Evolutionary conservation across 2,329 filamentous ascomycete species (phyloP), one percentile per base, ranked within the genome.

Genomic region (Fusarium sp.): DNA sequence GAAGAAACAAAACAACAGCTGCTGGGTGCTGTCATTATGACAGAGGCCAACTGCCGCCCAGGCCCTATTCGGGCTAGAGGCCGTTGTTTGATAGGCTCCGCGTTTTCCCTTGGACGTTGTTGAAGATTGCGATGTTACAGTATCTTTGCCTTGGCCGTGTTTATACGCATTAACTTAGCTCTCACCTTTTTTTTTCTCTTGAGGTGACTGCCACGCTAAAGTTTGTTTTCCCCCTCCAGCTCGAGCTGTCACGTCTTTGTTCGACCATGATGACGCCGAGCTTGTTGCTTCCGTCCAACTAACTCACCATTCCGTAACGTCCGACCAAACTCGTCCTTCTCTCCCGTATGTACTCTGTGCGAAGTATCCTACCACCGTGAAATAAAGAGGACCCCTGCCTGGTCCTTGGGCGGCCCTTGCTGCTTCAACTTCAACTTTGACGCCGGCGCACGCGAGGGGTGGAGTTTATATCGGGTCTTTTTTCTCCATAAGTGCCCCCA

Each of bases 391-490:
- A 56, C 39, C 70, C 70, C 45, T 49, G 27, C 25, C 56, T 41
- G 27, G 27, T 59, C 56, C 57, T 58, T 52, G 53, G 27, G 27
- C 59, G 27, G 27, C 59, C 56, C 56, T 58, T 56, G 40, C 48
- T 47, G 25, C 30, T 58, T 54, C 57, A 58, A 66, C 35, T 27
- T 27, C 25, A 23, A 25, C 25, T 25, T 25, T 39, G 37, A 37
- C 45, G 22, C 64, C 54, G 67, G 61, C 55, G 65, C 71, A 73
- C 71, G 67, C 71, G 67, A 72, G 39, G 54, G 52, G 71, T 72
- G 71, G 71, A 70, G 53, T 50, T 60, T 27, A 37, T 56, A 59
- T 56, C 64, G 56, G 57, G 23, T 67, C 52, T 27, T 56, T 67
- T 37, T 67, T 37, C 59, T 54, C 68, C 68, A 64, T 67, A 56